Evolutionary conservation across 2,329 filamentous ascomycete species (phyloP), one percentile per base, ranked within the genome.

Genomic region (Ceratocystis albifundus): DNA sequence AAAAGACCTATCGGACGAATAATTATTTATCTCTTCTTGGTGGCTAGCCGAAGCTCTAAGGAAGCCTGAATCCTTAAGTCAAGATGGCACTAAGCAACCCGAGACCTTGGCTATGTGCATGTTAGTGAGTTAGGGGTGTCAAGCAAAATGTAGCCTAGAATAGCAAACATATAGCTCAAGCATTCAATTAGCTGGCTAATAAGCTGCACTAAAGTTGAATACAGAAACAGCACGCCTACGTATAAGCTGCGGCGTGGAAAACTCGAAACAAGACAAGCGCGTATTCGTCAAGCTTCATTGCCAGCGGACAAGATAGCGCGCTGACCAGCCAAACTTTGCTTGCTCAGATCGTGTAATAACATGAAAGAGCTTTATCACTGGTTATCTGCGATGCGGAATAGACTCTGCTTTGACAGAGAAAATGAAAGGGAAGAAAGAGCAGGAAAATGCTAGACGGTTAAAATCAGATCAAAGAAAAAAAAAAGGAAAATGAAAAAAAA

Each of bases 81-180:
- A 30, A 32, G 53, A 57, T 57, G 53, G 53, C 22, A 57, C 53
- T 57, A 57, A 30, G 32, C 53, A 57, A 22, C 22, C 53, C 53
- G 53, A 57, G 22, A 57, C 30, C 53, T 57, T 15, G 53, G 25
- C 53, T 12, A 7, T 17, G 45, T 50, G 46, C 22, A 50, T 20
- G 17, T 48, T 50, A 50, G 46, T 20, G n/a, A 50, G 46, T 50
- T 50, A n/a, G 20, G 45, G 20, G 45, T 48, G 17, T 48, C 20
- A 20, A 48, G 45, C 7, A 20, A 50, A 50, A 50, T 22, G 46
- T 50, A 50, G 15, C 46, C 46, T 30, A 57, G 15, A 57, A 57
- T 57, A 57, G 53, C 22, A 57, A 10, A 22, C 45, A 57, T 28
- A 30, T 57, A 30, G 53, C 53, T 5, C 22, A 30, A 6, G 20